A percentile compares a stretch with the other conserved stretches of the same genome.
Evolutionary conservation across 768 basidiomycete genomes (phyloP).

Genomic region (Panellus pusillus): DNA sequence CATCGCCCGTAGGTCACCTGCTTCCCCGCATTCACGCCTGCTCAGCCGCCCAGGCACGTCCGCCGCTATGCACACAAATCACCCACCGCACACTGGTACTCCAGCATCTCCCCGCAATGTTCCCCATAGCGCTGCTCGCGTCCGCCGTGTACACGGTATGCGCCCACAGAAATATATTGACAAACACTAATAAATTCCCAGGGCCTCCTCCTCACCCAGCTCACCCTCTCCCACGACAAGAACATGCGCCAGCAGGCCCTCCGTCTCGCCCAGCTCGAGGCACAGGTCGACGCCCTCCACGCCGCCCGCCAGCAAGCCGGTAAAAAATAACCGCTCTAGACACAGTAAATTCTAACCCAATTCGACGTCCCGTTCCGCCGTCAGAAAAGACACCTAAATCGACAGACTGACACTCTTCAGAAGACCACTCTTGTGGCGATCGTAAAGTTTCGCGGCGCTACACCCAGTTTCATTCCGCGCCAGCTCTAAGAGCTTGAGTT

Average conservation of each 20-base stretch:
- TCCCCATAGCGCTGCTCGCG: conserved; percentile 75
- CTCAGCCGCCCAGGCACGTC: not conserved
- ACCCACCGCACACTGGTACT: conserved; percentile 67
- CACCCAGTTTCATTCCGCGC: conserved; percentile 10
- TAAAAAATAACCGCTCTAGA: conserved; percentile 13
- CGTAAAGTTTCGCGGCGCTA: conserved; percentile 74
- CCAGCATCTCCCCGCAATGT: conserved; percentile 72
- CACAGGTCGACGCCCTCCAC: conserved; percentile 48
- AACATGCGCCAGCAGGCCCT: conserved; percentile 61
- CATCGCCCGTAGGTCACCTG: not conserved
- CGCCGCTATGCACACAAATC: conserved; percentile 31
- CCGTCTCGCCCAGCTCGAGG: conserved; percentile 56
- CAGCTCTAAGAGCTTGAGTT: conserved; percentile 2
- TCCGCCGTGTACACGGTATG: conserved; percentile 76
- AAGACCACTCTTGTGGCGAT: conserved; percentile 64
- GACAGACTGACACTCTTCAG: conserved; percentile 43
- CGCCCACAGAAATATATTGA: not conserved
- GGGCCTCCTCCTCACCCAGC: conserved; percentile 67
- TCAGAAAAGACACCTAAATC: conserved; percentile 23
- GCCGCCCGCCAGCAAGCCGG: conserved; percentile 6
- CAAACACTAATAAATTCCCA: conserved; percentile 26
- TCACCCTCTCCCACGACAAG: conserved; percentile 68
- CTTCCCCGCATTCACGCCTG: not conserved
- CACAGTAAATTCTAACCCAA: conserved; percentile 21
- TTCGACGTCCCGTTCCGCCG: conserved; percentile 13